Conservation (phyloP, 805 yeast species). For the Yarrowia keelungensis region DNA sequence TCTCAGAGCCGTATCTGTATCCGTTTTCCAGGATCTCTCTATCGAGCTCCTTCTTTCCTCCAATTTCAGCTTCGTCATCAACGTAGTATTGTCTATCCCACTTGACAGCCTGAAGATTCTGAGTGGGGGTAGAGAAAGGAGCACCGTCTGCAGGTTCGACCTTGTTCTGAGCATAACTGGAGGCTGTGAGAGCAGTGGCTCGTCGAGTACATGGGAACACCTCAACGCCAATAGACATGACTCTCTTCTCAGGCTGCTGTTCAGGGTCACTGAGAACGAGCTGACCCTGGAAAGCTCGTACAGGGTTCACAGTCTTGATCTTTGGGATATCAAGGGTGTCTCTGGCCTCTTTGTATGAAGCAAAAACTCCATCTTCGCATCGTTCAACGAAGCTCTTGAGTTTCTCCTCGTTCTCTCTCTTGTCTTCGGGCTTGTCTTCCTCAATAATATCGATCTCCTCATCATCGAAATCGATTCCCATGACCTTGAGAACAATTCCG, state of each 20-base stretch:
- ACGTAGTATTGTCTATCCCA: slow-evolving; percentile 42
- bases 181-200: slow-evolving; percentile 40
- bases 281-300: slow-evolving; percentile 56
- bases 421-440: slow-evolving; percentile 24
- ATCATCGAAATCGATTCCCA: slow-evolving; percentile 41
- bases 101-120: slow-evolving; percentile 31
- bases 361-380: slow-evolving; percentile 39
- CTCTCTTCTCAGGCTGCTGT: slow-evolving; percentile 45
- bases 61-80: slow-evolving; percentile 46
- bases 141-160: neutral
- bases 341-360: slow-evolving; percentile 41
- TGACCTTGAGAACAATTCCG: slow-evolving; percentile 41
- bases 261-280: slow-evolving; percentile 57
- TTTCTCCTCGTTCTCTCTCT: slow-evolving; percentile 32
- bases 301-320: slow-evolving; percentile 56
- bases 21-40: slow-evolving; percentile 61
- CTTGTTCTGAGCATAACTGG: slow-evolving; percentile 25
- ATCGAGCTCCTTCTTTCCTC: slow-evolving; percentile 49
- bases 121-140: neutral
- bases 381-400: slow-evolving; percentile 14
- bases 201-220: slow-evolving; percentile 43
- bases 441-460: slow-evolving; percentile 4
- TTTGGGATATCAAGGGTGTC: slow-evolving; percentile 45
- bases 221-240: slow-evolving; percentile 44
- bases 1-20: slow-evolving; percentile 68